Conservation (phyloP, 208 protist species). For the Trichomonas vaginalis region DNA sequence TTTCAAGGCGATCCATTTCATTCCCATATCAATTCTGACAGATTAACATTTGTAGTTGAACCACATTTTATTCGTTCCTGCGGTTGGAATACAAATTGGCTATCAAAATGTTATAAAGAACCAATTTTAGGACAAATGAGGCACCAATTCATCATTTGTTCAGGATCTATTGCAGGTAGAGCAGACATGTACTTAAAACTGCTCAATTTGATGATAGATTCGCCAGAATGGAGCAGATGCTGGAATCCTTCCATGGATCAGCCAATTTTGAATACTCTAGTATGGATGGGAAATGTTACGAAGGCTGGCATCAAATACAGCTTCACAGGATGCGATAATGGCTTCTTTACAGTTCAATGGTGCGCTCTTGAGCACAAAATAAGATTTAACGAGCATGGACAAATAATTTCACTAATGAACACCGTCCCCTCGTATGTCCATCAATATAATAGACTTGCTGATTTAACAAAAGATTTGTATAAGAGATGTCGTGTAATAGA, state of each 20-base stretch:
- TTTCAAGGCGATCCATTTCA: slow-evolving; percentile 6
- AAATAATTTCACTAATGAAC: background rate
- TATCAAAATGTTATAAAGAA: background rate
- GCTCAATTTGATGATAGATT: background rate
- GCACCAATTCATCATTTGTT: background rate
- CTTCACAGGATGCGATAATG: background rate
- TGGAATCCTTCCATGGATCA: background rate
- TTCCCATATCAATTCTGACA: background rate
- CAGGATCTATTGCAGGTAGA: background rate
- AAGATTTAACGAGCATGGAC: background rate
- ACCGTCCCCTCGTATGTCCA: background rate
- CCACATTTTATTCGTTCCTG: background rate
- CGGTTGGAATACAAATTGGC: background rate
- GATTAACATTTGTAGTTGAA: background rate
- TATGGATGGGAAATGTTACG: background rate
- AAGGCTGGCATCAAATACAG: background rate
- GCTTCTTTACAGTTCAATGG: background rate
- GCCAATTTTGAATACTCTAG: background rate
- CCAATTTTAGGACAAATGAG: too few species aligned
- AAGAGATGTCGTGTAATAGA: background rate
- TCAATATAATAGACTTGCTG: background rate
- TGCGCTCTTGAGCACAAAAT: background rate
- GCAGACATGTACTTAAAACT: background rate
- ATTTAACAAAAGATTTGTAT: background rate
- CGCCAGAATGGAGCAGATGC: background rate